Conservation (phyloP, 306 rosid genomes). For the Astragalus membranaceus region DNA sequence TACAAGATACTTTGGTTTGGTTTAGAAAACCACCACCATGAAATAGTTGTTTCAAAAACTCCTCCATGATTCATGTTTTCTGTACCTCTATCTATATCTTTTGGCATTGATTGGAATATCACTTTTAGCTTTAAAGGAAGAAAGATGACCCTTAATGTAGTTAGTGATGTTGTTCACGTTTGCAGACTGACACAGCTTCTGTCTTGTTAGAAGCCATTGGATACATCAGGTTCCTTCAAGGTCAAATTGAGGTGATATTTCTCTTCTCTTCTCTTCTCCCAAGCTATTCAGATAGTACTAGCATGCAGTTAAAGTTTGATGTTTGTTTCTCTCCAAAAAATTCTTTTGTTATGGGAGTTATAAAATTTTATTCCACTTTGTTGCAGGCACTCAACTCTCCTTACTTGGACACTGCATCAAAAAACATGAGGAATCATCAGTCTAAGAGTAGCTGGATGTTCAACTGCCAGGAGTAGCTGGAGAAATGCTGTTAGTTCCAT, state of each 20-base stretch:
- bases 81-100: background rate
- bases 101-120: constrained; percentile 8
- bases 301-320: too few species aligned
- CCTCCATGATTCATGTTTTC: constrained; percentile 1
- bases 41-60: background rate
- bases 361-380: too few species aligned
- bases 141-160: constrained; percentile 31
- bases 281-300: constrained; percentile 21
- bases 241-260: constrained; percentile 83
- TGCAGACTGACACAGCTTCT: too few species aligned
- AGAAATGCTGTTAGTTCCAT: too few species aligned
- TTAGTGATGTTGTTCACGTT: constrained; percentile 32
- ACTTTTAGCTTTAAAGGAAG: constrained; percentile 31
- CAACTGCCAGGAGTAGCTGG: too few species aligned
- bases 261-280: background rate
- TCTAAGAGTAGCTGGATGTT: too few species aligned
- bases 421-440: too few species aligned
- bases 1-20: constrained; percentile 8
- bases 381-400: too few species aligned
- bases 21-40: too few species aligned
- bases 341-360: too few species aligned
- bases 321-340: too few species aligned
- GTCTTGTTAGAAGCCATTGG: constrained; percentile 85
- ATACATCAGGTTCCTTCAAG: constrained; percentile 76
- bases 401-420: too few species aligned